These are phyloP conservation scores for Capsicum pubescens DNA, from an alignment of 257 asterid genomes.

Conservation along the genomic window DNA sequence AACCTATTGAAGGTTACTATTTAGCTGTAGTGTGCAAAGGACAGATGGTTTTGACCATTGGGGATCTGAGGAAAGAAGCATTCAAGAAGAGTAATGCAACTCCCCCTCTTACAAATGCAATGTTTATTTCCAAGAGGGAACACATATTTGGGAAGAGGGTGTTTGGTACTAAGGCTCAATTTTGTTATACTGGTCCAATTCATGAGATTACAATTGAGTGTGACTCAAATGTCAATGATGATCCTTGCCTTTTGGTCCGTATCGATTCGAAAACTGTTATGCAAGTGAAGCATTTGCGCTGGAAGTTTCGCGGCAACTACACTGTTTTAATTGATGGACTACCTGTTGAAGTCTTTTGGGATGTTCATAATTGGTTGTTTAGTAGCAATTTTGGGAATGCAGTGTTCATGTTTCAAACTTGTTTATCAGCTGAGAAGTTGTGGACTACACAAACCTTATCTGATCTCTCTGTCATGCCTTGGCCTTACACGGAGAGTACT, in stretches of 20 bases:
- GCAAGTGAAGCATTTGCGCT: slow-evolving; percentile 72
- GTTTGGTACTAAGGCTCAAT: slow-evolving; percentile 68
- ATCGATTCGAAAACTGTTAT: slow-evolving; percentile 70
- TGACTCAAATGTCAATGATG: slow-evolving; percentile 50
- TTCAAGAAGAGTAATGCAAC: slow-evolving; percentile 67
- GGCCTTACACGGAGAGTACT: slow-evolving; percentile 55
- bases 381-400: slow-evolving; percentile 67
- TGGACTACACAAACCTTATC: slow-evolving; percentile 50
- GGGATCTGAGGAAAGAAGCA: slow-evolving; percentile 87
- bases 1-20: slow-evolving; percentile 83
- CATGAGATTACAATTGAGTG: slow-evolving; percentile 85
- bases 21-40: slow-evolving; percentile 66
- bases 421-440: slow-evolving; percentile 67
- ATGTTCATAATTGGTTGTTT: slow-evolving; percentile 88
- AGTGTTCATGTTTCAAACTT: slow-evolving; percentile 76
- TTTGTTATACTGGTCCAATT: slow-evolving; percentile 62
- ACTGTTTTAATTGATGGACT: slow-evolving; percentile 77
- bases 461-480: slow-evolving; percentile 52
- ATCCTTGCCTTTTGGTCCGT: slow-evolving; percentile 65
- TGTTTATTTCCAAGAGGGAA: slow-evolving; percentile 69
- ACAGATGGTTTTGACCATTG: slow-evolving; percentile 68
- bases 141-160: slow-evolving; percentile 77
- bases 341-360: slow-evolving; percentile 87
- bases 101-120: slow-evolving; percentile 49
- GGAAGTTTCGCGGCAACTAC: slow-evolving; percentile 89